Conservation (phyloP, 2,329 filamentous ascomycete genomes). For the Coniochaeta pulveracea region DNA sequence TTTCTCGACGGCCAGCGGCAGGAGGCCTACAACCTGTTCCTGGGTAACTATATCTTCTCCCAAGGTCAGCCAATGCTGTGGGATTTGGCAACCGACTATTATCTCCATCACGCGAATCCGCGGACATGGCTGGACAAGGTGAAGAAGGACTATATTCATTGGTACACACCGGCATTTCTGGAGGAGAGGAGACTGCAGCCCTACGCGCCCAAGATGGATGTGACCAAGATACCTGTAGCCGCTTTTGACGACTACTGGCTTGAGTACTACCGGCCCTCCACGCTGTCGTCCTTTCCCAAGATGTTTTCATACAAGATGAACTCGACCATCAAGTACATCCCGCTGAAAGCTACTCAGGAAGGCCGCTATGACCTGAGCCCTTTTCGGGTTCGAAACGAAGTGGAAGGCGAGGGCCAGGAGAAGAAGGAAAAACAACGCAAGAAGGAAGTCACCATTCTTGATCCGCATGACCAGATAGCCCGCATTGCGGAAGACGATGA, state of each 20-base stretch:
- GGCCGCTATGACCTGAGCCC: conserved; percentile 77
- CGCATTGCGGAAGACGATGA: conserved; percentile 21
- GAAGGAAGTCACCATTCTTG: conserved; percentile 61
- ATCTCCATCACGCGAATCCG: conserved; percentile 84
- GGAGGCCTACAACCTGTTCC: conserved; percentile 93
- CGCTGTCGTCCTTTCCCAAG: conserved; percentile 80
- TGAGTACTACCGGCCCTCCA: conserved; percentile 87
- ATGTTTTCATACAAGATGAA: conserved; percentile 91
- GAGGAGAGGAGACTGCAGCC: conserved; percentile 50
- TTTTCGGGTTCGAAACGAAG: conserved; percentile 65
- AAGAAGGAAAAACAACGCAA: conserved; percentile 52
- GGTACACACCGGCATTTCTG: conserved; percentile 71
- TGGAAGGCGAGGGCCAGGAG: conserved; percentile 44
- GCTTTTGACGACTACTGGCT: conserved; percentile 92
- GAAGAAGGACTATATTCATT: conserved; percentile 69
- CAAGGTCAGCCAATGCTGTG: conserved; percentile 91
- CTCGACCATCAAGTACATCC: conserved; percentile 74
- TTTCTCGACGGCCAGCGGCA: conserved; percentile 97
- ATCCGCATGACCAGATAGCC: conserved; percentile 34
- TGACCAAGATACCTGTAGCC: conserved; percentile 32
- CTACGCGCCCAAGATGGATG: conserved; percentile 22
- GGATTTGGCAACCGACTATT: conserved; percentile 92
- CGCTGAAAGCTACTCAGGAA: conserved; percentile 60
- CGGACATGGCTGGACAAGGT: conserved; percentile 53
- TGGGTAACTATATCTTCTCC: conserved; percentile 87